Conservation (phyloP, 352 stramenopile species). For the Pythium brachiatum region DNA sequence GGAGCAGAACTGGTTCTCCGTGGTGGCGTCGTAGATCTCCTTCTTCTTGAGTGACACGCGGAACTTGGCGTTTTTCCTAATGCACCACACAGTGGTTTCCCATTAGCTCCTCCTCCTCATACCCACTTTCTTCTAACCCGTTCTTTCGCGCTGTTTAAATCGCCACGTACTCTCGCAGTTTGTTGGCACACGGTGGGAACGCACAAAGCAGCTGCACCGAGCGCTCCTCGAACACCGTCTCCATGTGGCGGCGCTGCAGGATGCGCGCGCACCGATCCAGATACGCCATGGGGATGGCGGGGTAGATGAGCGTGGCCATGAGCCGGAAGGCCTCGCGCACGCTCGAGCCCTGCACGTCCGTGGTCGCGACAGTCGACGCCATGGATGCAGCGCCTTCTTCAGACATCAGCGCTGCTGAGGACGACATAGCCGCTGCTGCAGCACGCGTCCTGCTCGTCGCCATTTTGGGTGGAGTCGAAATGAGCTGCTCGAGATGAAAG, state of each 20-base stretch:
- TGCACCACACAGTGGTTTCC: too few species aligned
- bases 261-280: slow-evolving; percentile 64
- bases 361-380: slow-evolving; percentile 7
- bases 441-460: neutral
- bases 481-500: neutral
- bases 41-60: slow-evolving; percentile 69
- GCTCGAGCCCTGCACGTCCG: slow-evolving; percentile 42
- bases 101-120: neutral
- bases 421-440: neutral
- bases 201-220: slow-evolving; percentile 62
- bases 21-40: slow-evolving; percentile 78
- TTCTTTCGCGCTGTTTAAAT: too few species aligned
- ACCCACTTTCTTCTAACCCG: neutral
- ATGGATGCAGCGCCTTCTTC: neutral
- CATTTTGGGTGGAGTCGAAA: neutral
- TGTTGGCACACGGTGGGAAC: slow-evolving; percentile 67
- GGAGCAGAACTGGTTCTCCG: slow-evolving; percentile 84
- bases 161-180: slow-evolving; percentile 47
- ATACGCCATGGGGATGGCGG: slow-evolving; percentile 58
- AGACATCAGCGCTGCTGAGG: neutral
- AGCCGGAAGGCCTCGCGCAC: slow-evolving; percentile 77
- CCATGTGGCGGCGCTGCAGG: slow-evolving; percentile 75
- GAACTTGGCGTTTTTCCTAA: slow-evolving; percentile 61
- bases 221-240: slow-evolving; percentile 83
- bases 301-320: slow-evolving; percentile 75